Evolutionary conservation across 1,139 yeast genomes (phyloP), one percentile per base, ranked within the genome.

Genomic region (Geotrichum australiense): DNA sequence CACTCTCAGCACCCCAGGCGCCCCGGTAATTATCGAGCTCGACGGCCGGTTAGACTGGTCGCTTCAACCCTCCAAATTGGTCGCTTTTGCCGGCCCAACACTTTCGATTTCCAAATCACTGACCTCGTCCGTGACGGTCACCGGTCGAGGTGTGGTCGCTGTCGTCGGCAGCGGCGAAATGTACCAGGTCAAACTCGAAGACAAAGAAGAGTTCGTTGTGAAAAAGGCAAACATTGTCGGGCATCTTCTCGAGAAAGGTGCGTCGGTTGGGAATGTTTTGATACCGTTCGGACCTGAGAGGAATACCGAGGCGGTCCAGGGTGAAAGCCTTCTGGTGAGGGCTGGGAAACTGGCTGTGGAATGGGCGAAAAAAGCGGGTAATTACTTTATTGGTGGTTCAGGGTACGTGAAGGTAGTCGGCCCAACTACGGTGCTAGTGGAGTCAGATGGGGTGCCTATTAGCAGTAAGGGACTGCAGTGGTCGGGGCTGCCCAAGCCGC

Each of bases 11-110:
- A 15, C 37, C 7, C 29, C 21, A 12, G 11, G 10, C 7, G 25
- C 19, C n/a, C 37, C 37, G 14, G 37, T 24, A 5, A 16, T 34
- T 23, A 21, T 34, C 19, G 11, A 34, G 19, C 21, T 34, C 7
- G 28, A 34, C 21, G 37, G 37, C 4, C n/a, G 29, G 10, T 14
- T 34, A 3, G 37, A 34, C 11, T 34, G 37, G 37, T 11, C 10
- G 11, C 29, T 34, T 10, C 11, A 16, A 14, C 14, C 27, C 14
- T 21, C 29, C 18, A 12, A 24, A 10, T n/a, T 34, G 2, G 16
- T 34, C 12, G 37, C 37, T 6, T 34, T 18, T 23, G 28, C 37
- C 5, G 27, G 29, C 5, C 24, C 35, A 20, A 31, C 35, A 5
- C 18, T 31, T n/a, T 18, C 24, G 12, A 20, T 31, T 7, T 19